These are phyloP conservation scores for Teratosphaeriaceae sp. DNA, from an alignment of 2,329 filamentous ascomycete species.

Conservation along the genomic window DNA sequence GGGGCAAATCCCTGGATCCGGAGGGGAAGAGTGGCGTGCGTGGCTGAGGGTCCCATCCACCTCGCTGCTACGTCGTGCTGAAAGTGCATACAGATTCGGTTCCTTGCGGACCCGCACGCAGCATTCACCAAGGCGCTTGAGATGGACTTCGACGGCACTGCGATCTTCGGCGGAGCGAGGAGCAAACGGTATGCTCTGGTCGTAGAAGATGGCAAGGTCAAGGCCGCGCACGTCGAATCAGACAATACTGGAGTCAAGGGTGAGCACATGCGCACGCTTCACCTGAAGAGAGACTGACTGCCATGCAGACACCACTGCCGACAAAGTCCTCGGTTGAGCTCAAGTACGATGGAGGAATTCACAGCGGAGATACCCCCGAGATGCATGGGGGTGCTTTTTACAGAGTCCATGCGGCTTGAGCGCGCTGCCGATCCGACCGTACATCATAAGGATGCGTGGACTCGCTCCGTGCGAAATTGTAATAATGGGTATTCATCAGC, in stretches of 20 bases:
- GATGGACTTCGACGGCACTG: slow-evolving; percentile 68
- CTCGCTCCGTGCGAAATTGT: too few relatives aligned
- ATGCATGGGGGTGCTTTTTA: too few relatives aligned
- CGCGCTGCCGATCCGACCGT: not conserved
- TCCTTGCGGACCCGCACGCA: slow-evolving; percentile 74
- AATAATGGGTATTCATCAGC: too few relatives aligned
- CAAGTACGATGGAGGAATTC: not conserved
- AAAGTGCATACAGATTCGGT: slow-evolving; percentile 61
- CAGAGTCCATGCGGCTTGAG: too few relatives aligned
- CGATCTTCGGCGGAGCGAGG: slow-evolving; percentile 74
- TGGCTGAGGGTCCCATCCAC: not conserved
- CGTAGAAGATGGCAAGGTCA: slow-evolving; percentile 78
- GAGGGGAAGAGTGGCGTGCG: slow-evolving; percentile 67
- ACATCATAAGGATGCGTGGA: too few relatives aligned
- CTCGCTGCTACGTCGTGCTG: not conserved
- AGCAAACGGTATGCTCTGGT: slow-evolving; percentile 85
- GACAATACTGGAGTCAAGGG: slow-evolving; percentile 79
- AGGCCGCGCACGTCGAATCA: slow-evolving; percentile 73
- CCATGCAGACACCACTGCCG: slow-evolving; percentile 1
- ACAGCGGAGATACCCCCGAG: too few relatives aligned
- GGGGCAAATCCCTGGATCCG: slow-evolving; percentile 72
- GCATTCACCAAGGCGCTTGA: slow-evolving; percentile 79
- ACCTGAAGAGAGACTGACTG: too few relatives aligned
- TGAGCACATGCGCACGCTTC: slow-evolving; percentile 34
- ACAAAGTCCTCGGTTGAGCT: slow-evolving; percentile 11